Base-by-base conservation (phyloP, 2,329 filamentous ascomycete genomes). In the Karstenula rhodostoma region DNA sequence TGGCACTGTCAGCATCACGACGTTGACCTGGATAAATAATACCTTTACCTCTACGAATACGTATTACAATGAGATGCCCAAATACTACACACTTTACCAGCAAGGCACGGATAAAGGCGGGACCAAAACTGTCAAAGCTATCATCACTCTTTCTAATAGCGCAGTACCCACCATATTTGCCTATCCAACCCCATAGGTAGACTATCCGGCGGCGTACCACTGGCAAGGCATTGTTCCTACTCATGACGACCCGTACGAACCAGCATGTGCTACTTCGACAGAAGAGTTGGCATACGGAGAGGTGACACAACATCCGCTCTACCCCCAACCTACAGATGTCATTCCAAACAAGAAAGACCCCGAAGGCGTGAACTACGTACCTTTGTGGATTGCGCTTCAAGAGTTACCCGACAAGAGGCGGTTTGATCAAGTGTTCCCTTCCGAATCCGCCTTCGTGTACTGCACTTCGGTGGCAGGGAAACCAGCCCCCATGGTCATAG, bases 161-260 rank as follows among this genome's bases (percentile, higher is more conserved):
- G 19, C 32, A 8, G 54, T 33, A 4, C 56, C 48, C 6, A 42
- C 59, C 4, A 47, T 13, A 17, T 23, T 68, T 12, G 47, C 62
- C 42, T 69, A 68, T 50, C 67, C 65, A 22, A 68, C 67, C 1
- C 59, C 63, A 10, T 68, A 60, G 40, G 25, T 67, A 6, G 61
- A 67, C 42, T 69, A 69, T 40, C 55, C 58, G 7, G 58, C 56
- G 1, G 61, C 64, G 27, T 67, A 68, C 22, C 62, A 62, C 12
- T 69, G 65, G 67, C 29, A 63, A 49, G 67, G 67, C 13, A 56
- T 64, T 2, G 33, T 69, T 1, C 62, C 57, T 40, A 68, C 67
- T 15, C 43, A 52, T 42, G 61, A 63, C 43, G 62, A 67, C 43
- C 43, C 19, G 1, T 56, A 32, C 19, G 43, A 37, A 8, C 44